Percentiles rank a stretch among this genome's conserved stretches.
Conservation (phyloP, 2,329 filamentous ascomycete species). For the Neofusicoccum sp. region DNA sequence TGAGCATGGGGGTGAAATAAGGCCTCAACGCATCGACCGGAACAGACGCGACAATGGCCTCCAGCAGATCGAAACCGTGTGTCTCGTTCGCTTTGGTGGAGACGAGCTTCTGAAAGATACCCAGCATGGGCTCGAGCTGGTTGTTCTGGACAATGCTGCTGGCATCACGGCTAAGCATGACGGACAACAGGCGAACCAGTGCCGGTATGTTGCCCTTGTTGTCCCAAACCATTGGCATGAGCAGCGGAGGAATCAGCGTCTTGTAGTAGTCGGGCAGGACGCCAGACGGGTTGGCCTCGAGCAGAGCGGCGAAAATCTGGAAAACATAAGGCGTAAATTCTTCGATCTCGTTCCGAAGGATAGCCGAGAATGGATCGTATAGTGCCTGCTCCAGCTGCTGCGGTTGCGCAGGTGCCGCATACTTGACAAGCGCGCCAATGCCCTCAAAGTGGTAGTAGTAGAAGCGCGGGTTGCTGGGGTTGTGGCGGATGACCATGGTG, state of each 20-base stretch:
- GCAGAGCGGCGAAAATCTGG: conserved; percentile 85
- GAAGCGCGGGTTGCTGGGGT: conserved; percentile 95
- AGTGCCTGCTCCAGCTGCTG: conserved; percentile 75
- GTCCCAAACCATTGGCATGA: conserved; percentile 85
- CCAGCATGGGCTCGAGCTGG: conserved; percentile 83
- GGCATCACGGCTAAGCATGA: conserved; percentile 76
- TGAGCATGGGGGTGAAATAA: conserved; percentile 78
- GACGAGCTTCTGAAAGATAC: conserved; percentile 91
- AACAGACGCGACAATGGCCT: conserved; percentile 72
- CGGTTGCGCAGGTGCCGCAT: conserved; percentile 66
- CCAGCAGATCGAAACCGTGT: conserved; percentile 86
- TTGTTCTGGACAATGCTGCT: conserved; percentile 72
- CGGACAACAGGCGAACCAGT: conserved; percentile 77
- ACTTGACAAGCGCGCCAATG: conserved; percentile 82
- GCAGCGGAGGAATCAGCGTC: conserved; percentile 71
- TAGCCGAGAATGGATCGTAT: conserved; percentile 77
- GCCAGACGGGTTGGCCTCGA: conserved; percentile 81
- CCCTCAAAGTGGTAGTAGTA: conserved; percentile 99
- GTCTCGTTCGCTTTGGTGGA: conserved; percentile 78
- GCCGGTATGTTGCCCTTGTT: conserved; percentile 90
- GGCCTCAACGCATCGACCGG: conserved; percentile 70
- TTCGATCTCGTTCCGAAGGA: conserved; percentile 78
- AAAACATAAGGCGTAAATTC: conserved; percentile 97
- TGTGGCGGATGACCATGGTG: conserved; percentile 86
- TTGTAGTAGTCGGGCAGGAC: conserved; percentile 79